Base-by-base conservation (phyloP, 2,329 filamentous ascomycete species). In the Pezizomycotina sp. region DNA sequence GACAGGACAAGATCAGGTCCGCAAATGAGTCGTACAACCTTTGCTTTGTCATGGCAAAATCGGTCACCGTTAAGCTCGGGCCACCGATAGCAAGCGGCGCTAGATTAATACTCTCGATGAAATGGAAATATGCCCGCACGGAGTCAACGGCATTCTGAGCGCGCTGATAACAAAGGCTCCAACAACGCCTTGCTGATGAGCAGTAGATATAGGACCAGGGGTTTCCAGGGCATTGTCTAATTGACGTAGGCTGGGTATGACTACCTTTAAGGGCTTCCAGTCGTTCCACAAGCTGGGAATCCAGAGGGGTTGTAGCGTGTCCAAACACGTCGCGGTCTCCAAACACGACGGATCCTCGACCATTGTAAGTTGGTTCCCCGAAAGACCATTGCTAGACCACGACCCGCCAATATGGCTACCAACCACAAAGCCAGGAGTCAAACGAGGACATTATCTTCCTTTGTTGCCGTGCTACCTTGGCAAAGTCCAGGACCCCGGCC, bases 401-500 rank as follows among this genome's bases (percentile, higher is more conserved):
- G 75, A 86, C 23, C 84, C 89, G 30, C 84, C 86, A 4, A 71
- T 69, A 27, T 66, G 72, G 56, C 80, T 92, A 19, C 84, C 82
- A 43, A 84, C 72, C 20, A 95, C 76, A 55, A 98, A 98, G 1
- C 89, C 89, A 12, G 89, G 89, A 36, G 91, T 77, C 2, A 95
- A 65, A n/a, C 89, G 74, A 10, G 81, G 82, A 95, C 91, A 25
- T 89, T 79, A 54, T 93, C 86, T 38, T 86, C 86, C 38, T 84
- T 56, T 95, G 89, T 55, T 92, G 81, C 49, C 82, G 74, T 10
- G 89, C 89, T 29, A 95, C 80, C 55, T 95, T 86, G 22, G 95
- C 86, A 56, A 92, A 98, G 54, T 82, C 89, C 56, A 84, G 92
- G 4, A 98, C 86, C 4, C 86, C 86, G 36, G 89, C 70, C 38